Conservation (phyloP, 1,284 basidiomycete genomes). For the Malassezia furfur region DNA sequence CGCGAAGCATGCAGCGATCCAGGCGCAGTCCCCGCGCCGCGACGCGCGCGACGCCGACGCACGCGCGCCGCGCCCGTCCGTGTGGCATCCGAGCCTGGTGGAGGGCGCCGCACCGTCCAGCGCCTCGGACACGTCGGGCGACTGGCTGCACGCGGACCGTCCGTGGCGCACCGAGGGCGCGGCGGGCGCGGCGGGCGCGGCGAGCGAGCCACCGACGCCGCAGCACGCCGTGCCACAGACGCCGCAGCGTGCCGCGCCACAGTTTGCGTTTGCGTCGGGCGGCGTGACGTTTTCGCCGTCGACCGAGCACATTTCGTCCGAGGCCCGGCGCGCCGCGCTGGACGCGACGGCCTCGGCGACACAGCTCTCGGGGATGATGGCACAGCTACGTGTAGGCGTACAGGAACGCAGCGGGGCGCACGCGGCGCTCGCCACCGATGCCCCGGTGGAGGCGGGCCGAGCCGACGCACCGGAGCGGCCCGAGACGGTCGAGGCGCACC, state of each 20-base stretch:
- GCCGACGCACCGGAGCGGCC: too few relatives aligned
- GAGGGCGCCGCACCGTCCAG: slow-evolving; percentile 16
- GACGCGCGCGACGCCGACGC: neutral
- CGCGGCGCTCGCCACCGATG: neutral
- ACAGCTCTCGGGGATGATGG: neutral
- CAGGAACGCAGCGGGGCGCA: neutral
- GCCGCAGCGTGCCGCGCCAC: neutral
- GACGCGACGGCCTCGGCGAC: slow-evolving; percentile 1
- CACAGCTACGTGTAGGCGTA: neutral
- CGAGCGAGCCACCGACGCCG: too few relatives aligned
- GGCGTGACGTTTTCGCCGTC: neutral
- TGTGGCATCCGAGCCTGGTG: slow-evolving; percentile 17
- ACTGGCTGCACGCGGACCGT: neutral
- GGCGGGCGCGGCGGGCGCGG: too few relatives aligned
- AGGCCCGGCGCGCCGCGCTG: neutral
- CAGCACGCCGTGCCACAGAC: neutral
- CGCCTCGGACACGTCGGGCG: slow-evolving; percentile 12
- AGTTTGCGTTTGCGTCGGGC: neutral
- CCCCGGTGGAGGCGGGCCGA: too few relatives aligned
- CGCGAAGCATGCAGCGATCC: slow-evolving; percentile 40
- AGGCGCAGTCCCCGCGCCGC: slow-evolving; percentile 12
- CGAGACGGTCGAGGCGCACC: too few relatives aligned
- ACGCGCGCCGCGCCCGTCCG: slow-evolving; percentile 17
- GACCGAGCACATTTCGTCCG: neutral
- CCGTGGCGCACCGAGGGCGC: slow-evolving; percentile 5